These are phyloP conservation scores for Thalassiosira pacifica DNA, from an alignment of 352 stramenopile species.

Conservation along the genomic window DNA sequence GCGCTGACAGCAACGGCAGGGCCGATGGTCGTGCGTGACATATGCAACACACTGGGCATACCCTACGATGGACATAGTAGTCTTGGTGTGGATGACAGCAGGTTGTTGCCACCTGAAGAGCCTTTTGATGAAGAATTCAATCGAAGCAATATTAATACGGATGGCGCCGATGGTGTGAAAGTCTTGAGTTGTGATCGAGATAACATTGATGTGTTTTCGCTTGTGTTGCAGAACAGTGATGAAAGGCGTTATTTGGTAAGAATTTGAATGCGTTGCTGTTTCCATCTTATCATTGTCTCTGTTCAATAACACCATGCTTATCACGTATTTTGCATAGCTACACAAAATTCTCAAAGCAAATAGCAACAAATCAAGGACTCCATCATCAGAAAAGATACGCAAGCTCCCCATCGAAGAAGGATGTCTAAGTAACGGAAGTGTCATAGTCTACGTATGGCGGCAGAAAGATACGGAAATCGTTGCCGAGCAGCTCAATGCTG, in stretches of 20 bases:
- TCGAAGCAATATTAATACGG: not conserved
- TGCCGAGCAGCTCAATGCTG: conserved; percentile 80
- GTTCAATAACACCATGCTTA: not conserved
- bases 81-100: conserved; percentile 3
- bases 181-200: conserved; percentile 79
- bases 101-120: conserved; percentile 13
- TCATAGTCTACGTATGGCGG: conserved; percentile 90
- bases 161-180: conserved; percentile 72
- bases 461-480: conserved; percentile 88
- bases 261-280: not conserved
- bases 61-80: conserved; percentile 42
- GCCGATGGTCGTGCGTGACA: conserved; percentile 87
- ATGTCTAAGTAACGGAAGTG: conserved; percentile 78
- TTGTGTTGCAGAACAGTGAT: conserved; percentile 75
- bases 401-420: conserved; percentile 59
- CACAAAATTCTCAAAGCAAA: conserved; percentile 58
- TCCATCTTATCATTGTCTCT: not conserved
- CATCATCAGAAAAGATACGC: conserved; percentile 31
- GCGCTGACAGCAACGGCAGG: conserved; percentile 93
- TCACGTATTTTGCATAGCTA: conserved; percentile 45
- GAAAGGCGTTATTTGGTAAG: conserved; percentile 66
- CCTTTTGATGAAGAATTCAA: not conserved
- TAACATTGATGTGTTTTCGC: conserved; percentile 85
- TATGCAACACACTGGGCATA: conserved; percentile 86
- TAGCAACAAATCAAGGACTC: conserved; percentile 43